Base-by-base conservation (phyloP, 306 rosid genomes). In the Gynostemma pentaphyllum region DNA sequence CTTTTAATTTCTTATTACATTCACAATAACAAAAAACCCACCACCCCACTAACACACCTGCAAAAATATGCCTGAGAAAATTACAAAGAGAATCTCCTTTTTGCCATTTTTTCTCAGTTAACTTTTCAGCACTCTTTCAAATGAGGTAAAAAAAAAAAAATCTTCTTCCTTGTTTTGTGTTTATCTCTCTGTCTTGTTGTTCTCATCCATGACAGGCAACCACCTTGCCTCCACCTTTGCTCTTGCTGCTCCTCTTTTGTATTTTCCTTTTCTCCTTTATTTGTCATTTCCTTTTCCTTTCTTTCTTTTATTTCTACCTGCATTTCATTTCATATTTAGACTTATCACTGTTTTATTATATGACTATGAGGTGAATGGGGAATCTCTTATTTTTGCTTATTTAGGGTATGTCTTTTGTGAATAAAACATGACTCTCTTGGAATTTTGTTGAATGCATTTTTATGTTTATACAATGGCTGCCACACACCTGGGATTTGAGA, bases 151-250 rank as follows among this genome's bases (percentile, higher is more conserved):
- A 80, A 79, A 59, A 73, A 62, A 72, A 80, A 79, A 59, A 70
- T 81, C 26, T 71, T 81, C 72, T 48, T 81, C 80, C 70, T 82
- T 13, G 80, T 73, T 75, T 82, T 85, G 76, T 79, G 77, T 76
- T 73, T 81, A 57, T 80, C 80, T 77, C 80, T 77, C 34, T 66
- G 74, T 50, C 74, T 79, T 74, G 74, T 87, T 74, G 74, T 87
- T 74, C 74, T 88, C 81, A 91, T 86, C 96, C 98, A 92, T 44
- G 88, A 71, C 71, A 92, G 81, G 83, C 98, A 92, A 23, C 98
- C 94, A 37, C 76, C 47, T 66, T 66, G 70, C 62, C 78, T 79
- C 67, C 69, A 61, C 69, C 50, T 67, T 30, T 67, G 73, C 64
- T 74, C n/a, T n/a, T n/a, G n/a, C n/a, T n/a, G n/a, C n/a, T n/a